These are phyloP conservation scores for Tulasnella sp. DNA, from an alignment of 768 basidiomycete species.

Conservation along the genomic window DNA sequence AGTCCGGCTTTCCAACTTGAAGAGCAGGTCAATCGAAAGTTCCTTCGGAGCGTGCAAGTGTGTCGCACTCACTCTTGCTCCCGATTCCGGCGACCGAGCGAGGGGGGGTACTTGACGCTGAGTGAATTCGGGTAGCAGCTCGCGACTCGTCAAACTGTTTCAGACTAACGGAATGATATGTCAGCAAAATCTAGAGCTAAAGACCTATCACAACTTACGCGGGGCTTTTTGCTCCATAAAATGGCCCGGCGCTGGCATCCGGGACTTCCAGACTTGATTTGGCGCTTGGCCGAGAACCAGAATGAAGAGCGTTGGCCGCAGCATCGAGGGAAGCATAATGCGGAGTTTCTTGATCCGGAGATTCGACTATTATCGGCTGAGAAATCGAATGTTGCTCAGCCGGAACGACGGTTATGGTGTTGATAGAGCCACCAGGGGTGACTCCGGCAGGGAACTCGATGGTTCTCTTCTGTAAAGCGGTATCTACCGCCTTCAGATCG, in stretches of 20 bases:
- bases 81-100: conserved; percentile 81
- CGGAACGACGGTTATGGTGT: conserved; percentile 4
- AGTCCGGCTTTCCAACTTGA: conserved; percentile 89
- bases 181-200: not conserved
- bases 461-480: not conserved
- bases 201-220: not conserved
- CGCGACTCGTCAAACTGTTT: conserved; percentile 37
- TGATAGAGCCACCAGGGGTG: conserved; percentile 1
- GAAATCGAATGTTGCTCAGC: not conserved
- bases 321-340: not conserved
- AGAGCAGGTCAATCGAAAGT: not conserved
- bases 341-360: not conserved
- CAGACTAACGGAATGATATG: not conserved
- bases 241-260: not conserved
- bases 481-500: conserved; percentile 2
- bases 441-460: conserved; percentile 3
- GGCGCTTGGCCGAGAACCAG: not conserved
- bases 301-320: not conserved
- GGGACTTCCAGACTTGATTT: not conserved
- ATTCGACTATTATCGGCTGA: not conserved
- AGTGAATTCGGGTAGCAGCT: conserved; percentile 54
- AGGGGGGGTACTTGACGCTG: conserved; percentile 67
- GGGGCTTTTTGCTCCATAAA: conserved; percentile 6
- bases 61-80: conserved; percentile 51
- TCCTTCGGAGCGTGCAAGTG: conserved; percentile 3